Conservation (phyloP, 1,139 yeast species). For the Candida dubliniensis region DNA sequence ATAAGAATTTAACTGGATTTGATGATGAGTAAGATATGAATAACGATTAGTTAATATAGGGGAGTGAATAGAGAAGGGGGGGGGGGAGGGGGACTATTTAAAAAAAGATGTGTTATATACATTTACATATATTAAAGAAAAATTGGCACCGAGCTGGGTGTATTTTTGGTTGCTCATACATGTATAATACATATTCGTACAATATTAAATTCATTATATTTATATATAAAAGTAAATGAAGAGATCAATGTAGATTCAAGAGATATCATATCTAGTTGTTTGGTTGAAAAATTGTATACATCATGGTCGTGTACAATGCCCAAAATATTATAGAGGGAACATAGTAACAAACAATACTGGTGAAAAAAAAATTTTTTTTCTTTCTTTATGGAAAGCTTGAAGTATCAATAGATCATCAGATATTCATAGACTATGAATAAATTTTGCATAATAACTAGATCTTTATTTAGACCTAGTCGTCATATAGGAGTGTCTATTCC, state of each 20-base stretch:
- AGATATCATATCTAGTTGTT: neutral
- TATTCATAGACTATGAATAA: constrained; percentile 9
- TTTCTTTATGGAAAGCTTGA: neutral
- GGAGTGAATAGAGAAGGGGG: neutral
- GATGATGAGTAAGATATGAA: constrained; percentile 41
- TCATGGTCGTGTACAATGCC: neutral
- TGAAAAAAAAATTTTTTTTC: constrained; percentile 8
- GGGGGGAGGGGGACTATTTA: neutral
- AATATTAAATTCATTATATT: neutral
- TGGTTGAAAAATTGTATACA: neutral
- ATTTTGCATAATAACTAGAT: constrained; percentile 9
- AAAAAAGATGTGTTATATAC: no score
- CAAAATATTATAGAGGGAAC: neutral
- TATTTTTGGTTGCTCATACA: no score
- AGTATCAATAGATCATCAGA: no score
- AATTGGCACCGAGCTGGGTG: no score
- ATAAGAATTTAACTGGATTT: constrained; percentile 49
- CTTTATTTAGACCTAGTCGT: constrained; percentile 5
- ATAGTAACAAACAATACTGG: neutral
- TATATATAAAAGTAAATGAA: neutral
- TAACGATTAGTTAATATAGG: neutral
- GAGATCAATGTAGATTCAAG: neutral
- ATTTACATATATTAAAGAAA: no score
- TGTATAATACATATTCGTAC: neutral
- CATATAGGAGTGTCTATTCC: neutral